These are phyloP conservation scores for Pisolithus albus DNA, from an alignment of 768 basidiomycete species.

Conservation along the genomic window DNA sequence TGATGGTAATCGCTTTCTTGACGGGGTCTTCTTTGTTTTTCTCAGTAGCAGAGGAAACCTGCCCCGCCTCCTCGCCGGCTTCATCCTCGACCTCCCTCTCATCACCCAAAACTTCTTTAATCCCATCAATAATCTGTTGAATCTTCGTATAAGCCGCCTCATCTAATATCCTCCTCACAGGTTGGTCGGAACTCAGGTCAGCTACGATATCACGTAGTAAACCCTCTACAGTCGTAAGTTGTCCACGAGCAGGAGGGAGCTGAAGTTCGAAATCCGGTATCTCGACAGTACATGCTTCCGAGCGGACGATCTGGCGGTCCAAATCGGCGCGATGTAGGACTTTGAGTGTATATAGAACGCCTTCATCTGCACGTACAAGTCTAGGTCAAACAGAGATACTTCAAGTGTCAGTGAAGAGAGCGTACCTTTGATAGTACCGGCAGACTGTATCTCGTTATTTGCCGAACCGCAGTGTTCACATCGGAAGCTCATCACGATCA, in stretches of 20 bases:
- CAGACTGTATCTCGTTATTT: slow-evolving; percentile 95
- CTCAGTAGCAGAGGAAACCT: slow-evolving; percentile 23
- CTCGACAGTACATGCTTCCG: slow-evolving; percentile 67
- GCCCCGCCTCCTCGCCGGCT: slow-evolving; percentile 21
- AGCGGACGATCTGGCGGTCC: slow-evolving; percentile 90
- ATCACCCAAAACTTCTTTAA: slow-evolving; percentile 59
- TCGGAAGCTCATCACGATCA: slow-evolving; percentile 94
- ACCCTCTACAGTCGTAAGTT: slow-evolving; percentile 96
- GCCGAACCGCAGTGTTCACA: slow-evolving; percentile 86
- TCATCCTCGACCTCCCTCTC: slow-evolving; percentile 43
- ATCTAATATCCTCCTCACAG: slow-evolving; percentile 74
- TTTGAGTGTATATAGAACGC: slow-evolving; percentile 72
- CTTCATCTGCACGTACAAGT: slow-evolving; percentile 59
- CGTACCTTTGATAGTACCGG: slow-evolving; percentile 78
- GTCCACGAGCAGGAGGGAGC: slow-evolving; percentile 59
- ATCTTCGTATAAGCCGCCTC: slow-evolving; percentile 68
- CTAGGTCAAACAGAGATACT: neutral
- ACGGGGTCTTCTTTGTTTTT: slow-evolving; percentile 42
- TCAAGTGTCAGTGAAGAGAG: slow-evolving; percentile 4
- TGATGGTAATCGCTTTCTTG: slow-evolving; percentile 71
- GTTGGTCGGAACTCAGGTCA: slow-evolving; percentile 79
- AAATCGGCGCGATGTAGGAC: slow-evolving; percentile 72
- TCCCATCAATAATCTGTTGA: slow-evolving; percentile 59
- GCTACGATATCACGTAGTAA: slow-evolving; percentile 74
- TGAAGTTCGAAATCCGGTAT: slow-evolving; percentile 74